These are phyloP conservation scores for Herpotrichia juniperi DNA, from an alignment of 2,329 filamentous ascomycete genomes.

Conservation along the genomic window DNA sequence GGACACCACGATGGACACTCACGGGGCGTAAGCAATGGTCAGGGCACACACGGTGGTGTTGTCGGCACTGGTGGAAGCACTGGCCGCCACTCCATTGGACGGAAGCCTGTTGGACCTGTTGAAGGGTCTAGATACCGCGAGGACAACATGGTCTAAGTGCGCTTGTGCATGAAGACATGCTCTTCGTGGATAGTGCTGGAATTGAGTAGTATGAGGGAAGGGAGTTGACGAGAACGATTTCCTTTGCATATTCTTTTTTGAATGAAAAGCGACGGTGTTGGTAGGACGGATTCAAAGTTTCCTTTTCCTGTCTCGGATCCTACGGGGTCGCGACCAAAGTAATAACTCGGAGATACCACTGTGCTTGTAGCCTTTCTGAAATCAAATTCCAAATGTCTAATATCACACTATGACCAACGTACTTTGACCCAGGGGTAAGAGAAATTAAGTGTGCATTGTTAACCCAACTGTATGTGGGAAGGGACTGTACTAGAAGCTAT, in stretches of 20 bases:
- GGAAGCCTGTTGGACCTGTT: conserved; percentile 41
- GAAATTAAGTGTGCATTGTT: too few species aligned
- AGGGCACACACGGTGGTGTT: conserved; percentile 25
- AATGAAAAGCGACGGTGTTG: too few species aligned
- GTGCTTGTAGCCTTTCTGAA: neutral
- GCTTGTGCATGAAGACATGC: neutral
- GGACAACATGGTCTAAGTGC: conserved; percentile 34
- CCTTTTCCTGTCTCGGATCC: neutral
- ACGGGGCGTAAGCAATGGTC: conserved; percentile 29
- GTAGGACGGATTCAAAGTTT: neutral
- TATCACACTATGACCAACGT: too few species aligned
- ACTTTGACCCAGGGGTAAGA: too few species aligned
- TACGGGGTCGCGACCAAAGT: neutral
- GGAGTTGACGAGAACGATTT: neutral
- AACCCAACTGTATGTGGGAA: too few species aligned
- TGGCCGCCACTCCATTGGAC: conserved; percentile 29
- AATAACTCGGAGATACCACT: neutral
- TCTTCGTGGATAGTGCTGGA: neutral
- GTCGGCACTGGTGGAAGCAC: conserved; percentile 13
- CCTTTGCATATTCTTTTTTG: neutral
- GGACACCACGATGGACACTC: conserved; percentile 17
- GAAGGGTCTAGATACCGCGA: conserved; percentile 29
- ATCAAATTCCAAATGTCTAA: too few species aligned
- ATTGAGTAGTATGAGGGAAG: neutral
- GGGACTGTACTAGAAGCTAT: too few species aligned